Evolutionary conservation across 768 basidiomycete genomes (phyloP), one percentile per base, ranked within the genome.

Genomic region (Stropharia rugosoannulata): DNA sequence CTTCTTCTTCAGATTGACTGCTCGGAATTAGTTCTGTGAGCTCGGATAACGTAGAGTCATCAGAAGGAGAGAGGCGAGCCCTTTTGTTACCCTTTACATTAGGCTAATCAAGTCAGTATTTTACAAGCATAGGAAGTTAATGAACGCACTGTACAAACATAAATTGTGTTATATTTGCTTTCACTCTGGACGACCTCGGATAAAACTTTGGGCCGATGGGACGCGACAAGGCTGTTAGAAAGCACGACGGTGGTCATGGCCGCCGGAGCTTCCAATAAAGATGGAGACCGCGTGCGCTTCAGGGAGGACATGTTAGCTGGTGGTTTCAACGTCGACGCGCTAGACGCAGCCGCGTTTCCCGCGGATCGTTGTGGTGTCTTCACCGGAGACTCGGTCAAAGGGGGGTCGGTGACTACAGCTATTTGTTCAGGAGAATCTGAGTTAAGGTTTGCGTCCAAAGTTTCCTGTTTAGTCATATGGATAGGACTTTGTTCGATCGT

Each of bases 1-100:
- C 86, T 44, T 77, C 71, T 64, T 87, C 87, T 58, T 86, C 83
- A 46, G 85, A 86, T 66, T 86, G 82, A 60, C 86, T 88, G 45
- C 84, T 87, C 18, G 82, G 84, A 7, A 87, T 73, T 16, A 82
- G 63, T 29, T 75, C 70, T 22, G 66, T 64, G 41, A 59, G 29
- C 56, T 45, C 45, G 9, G 29, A 36, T 45, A 32, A 53, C 49
- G 59, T 68, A 44, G 63, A 58, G 1, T 62, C 65, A 27, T 65
- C 60, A 6, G 76, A 71, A 19, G 74, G 62, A 1, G 72, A 72
- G 25, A 74, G 51, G 16, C 76, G 78, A 9, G 66, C 67, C 46
- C 72, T 79, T 66, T 77, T 81, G 51, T 59, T 68, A 18, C 47
- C 56, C 16, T 62, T 56, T 1, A 53, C 37, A 56, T 56, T 58